Base-by-base conservation (phyloP, 225 moss, liverwort and hornwort genomes). In the Pseudoscleropodium purum region DNA sequence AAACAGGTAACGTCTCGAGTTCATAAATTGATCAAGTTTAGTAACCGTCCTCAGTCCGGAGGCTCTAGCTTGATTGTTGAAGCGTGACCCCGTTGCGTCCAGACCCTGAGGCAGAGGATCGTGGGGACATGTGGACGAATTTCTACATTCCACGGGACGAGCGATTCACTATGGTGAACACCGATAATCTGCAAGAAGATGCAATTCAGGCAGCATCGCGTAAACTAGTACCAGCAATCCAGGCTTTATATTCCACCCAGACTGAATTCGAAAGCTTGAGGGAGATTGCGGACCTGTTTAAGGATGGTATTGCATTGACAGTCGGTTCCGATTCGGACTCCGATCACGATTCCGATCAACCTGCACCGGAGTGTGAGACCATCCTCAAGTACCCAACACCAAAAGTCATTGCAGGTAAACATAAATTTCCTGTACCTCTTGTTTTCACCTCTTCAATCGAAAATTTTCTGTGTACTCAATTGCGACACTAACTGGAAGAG, bases 371-470 rank as follows among this genome's bases (percentile, higher is more conserved):
- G 81, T 41, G 39, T 61, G 92, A 91, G 69, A 90, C 85, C 47
- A 69, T 79, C 77, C 56, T 93, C 70, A 86, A 69, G 20, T 93
- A 89, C 70, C 93, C 93, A 49, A 90, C 88, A 63, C 95, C 95
- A 33, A 93, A 94, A 86, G 94, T 95, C 74, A 93, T 94, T 59
- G 93, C 93, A 85, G 95, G 95, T 95, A 63, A 84, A 47, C 62
- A 83, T 72, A 49, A 76, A 84, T 43, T 82, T 87, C 83, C 56
- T 84, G 15, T 77, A 49, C 69, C 79, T 89, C 79, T 75, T 79
- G 26, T 80, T 66, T 73, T 81, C 88, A 39, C 49, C 66, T 86
- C 87, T 45, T 82, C 34, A 30, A 9, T 66, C 49, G 34, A 31
- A 74, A 80, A 6, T 27, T n/a, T 34, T 63, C 47, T 47, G 64